Conservation (phyloP, 202 grass and related monocot species). For the Bolboschoenoplectus hybrid region DNA sequence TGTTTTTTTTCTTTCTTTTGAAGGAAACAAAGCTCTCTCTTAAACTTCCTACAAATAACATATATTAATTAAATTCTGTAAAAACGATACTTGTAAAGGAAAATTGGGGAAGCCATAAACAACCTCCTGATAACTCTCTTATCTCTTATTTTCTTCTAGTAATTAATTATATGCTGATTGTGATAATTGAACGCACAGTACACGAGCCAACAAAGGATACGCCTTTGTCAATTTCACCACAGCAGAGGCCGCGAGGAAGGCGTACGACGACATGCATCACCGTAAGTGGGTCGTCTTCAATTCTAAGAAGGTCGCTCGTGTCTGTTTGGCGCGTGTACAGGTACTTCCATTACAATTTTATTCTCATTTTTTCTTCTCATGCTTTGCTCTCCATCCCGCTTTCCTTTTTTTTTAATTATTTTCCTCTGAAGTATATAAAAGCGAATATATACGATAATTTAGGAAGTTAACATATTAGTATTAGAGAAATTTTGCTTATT, state of each 20-base stretch:
- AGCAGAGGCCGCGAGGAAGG: conserved; percentile 22
- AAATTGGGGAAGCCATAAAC: background rate
- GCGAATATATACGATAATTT: background rate
- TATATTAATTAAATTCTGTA: background rate
- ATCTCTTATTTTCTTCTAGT: background rate
- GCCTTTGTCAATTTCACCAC: conserved; percentile 79
- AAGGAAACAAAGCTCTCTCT: background rate
- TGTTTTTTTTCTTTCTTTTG: background rate
- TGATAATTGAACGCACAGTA: conserved; percentile 19
- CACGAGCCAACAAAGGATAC: conserved; percentile 54
- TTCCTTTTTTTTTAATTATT: too few relatives aligned
- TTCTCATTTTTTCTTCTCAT: background rate
- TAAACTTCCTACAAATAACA: background rate
- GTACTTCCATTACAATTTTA: conserved; percentile 20
- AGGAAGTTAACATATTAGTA: background rate
- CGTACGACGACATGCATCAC: conserved; percentile 39
- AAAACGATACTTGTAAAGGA: background rate
- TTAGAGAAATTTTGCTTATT: background rate
- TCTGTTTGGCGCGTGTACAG: conserved; percentile 58
- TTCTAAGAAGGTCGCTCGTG: conserved; percentile 46
- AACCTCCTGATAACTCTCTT: background rate
- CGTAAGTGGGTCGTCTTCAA: conserved; percentile 45
- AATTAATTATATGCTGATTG: background rate
- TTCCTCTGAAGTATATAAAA: too few relatives aligned
- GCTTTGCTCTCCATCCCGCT: background rate